Evolutionary conservation across 768 basidiomycete species (phyloP).

Genomic region (Suillus variegatus): DNA sequence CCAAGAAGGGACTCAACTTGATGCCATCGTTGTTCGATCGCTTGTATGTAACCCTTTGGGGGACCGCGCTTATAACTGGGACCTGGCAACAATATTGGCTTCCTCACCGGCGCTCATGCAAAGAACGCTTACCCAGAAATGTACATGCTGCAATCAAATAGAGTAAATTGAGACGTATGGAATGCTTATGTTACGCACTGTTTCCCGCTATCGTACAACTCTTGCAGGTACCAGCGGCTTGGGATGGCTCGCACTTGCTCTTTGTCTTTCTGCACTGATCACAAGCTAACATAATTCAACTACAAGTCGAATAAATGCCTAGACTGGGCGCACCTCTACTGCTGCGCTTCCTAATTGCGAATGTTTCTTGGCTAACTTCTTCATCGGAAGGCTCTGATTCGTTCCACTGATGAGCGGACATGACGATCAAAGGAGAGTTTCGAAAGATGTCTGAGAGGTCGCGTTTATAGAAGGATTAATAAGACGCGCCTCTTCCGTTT

Average conservation of each 20-base stretch:
- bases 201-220: slow-evolving; percentile 61
- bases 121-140: slow-evolving; percentile 49
- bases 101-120: not conserved
- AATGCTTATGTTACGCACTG: slow-evolving; percentile 37
- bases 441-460: slow-evolving; percentile 16
- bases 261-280: slow-evolving; percentile 89
- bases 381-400: slow-evolving; percentile 66
- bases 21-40: slow-evolving; percentile 90
- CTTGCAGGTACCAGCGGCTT: slow-evolving; percentile 54
- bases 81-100: slow-evolving; percentile 39
- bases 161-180: slow-evolving; percentile 7
- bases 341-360: slow-evolving; percentile 57
- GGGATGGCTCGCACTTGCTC: slow-evolving; percentile 75
- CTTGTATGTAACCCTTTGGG: slow-evolving; percentile 90
- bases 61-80: slow-evolving; percentile 84
- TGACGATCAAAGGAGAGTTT: slow-evolving; percentile 15
- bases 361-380: slow-evolving; percentile 43
- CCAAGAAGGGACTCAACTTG: slow-evolving; percentile 91
- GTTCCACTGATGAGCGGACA: slow-evolving; percentile 44
- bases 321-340: slow-evolving; percentile 51
- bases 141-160: slow-evolving; percentile 54
- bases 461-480: slow-evolving; percentile 16
- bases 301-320: not conserved
- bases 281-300: slow-evolving; percentile 53
- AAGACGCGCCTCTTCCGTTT: not conserved